These are phyloP conservation scores for Epichloe elymi DNA, from an alignment of 2,329 filamentous ascomycete species.

Conservation along the genomic window DNA sequence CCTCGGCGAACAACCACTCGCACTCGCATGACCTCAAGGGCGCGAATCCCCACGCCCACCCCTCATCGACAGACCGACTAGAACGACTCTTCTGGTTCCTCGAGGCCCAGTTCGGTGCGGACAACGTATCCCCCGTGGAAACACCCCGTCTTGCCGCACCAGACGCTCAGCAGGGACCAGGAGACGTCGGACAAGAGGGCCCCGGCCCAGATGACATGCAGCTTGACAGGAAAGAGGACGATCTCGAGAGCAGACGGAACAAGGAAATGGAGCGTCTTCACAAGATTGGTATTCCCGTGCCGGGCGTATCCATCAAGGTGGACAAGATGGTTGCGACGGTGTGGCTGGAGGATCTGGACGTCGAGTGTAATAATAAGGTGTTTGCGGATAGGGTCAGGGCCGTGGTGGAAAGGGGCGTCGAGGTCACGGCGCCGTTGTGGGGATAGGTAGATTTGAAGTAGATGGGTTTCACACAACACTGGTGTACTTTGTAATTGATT, in stretches of 20 bases:
- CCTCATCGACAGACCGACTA: slow-evolving; percentile 63
- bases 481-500: neutral
- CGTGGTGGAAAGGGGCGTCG: slow-evolving; percentile 79
- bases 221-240: slow-evolving; percentile 21
- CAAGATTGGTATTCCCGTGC: slow-evolving; percentile 76
- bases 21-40: slow-evolving; percentile 24
- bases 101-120: slow-evolving; percentile 84
- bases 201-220: slow-evolving; percentile 3
- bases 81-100: slow-evolving; percentile 87
- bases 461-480: too few relatives aligned
- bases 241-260: slow-evolving; percentile 40
- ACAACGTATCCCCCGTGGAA: slow-evolving; percentile 70
- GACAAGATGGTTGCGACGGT: slow-evolving; percentile 80
- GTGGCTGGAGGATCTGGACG: slow-evolving; percentile 83
- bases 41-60: slow-evolving; percentile 59
- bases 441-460: slow-evolving; percentile 17
- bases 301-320: slow-evolving; percentile 73
- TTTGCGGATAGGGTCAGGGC: slow-evolving; percentile 75
- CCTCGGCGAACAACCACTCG: slow-evolving; percentile 15
- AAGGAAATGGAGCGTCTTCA: slow-evolving; percentile 69
- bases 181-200: slow-evolving; percentile 1
- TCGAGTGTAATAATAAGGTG: slow-evolving; percentile 70
- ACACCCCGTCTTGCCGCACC: slow-evolving; percentile 24
- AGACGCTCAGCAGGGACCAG: neutral
- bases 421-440: slow-evolving; percentile 70